These are phyloP conservation scores for Delphinella strobiligena DNA, from an alignment of 2,329 filamentous ascomycete species.

Conservation along the genomic window DNA sequence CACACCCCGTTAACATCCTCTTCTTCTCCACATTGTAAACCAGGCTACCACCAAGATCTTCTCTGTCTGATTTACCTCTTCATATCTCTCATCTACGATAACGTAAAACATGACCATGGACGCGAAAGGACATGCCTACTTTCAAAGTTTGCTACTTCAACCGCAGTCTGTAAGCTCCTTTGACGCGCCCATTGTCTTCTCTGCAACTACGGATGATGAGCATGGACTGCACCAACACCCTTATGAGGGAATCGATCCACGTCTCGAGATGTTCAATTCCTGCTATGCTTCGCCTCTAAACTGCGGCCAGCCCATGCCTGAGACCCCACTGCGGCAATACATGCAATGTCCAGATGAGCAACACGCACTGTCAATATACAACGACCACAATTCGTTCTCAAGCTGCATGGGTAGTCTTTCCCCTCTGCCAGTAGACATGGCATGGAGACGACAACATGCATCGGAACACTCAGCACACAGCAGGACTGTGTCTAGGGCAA, in stretches of 20 bases:
- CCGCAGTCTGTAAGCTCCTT: not conserved
- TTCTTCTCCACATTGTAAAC: too few species aligned
- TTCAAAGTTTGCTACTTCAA: not conserved
- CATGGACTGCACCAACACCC: not conserved
- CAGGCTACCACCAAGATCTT: too few species aligned
- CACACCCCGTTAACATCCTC: too few species aligned
- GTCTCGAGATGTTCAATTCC: not conserved
- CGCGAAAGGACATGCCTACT: too few species aligned
- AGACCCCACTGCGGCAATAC: not conserved
- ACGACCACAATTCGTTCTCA: not conserved
- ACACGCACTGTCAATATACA: not conserved
- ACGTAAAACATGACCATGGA: too few species aligned
- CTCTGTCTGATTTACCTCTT: too few species aligned
- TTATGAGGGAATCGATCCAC: not conserved
- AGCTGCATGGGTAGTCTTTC: not conserved
- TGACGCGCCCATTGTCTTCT: not conserved
- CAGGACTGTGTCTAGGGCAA: constrained; percentile 11
- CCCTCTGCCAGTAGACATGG: not conserved
- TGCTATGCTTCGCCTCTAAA: not conserved
- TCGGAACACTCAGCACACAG: not conserved
- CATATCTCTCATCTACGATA: too few species aligned
- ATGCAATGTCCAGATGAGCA: not conserved
- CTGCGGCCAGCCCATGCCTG: not conserved
- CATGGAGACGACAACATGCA: not conserved
- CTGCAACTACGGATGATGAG: not conserved